Evolutionary conservation across 2,329 filamentous ascomycete genomes (phyloP).

Genomic region (Thielaviopsis cerberus): DNA sequence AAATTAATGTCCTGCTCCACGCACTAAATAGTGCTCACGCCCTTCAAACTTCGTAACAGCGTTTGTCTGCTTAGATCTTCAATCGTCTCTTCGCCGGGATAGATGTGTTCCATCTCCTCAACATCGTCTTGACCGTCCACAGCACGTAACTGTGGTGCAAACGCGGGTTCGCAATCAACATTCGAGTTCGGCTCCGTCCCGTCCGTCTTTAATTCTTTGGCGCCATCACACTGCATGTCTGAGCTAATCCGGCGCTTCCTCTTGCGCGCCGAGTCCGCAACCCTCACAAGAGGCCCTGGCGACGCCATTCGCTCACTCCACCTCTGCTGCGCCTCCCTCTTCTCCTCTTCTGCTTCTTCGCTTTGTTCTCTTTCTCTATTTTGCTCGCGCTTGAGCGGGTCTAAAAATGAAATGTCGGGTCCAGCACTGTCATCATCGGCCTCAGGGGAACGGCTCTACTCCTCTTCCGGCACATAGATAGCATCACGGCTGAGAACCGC

Average conservation of each 20-base stretch:
- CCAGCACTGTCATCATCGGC: neutral
- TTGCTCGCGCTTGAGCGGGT: neutral
- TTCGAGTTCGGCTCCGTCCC: neutral
- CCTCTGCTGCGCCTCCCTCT: neutral
- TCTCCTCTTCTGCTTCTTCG: neutral
- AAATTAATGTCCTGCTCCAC: no score
- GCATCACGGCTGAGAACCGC: constrained; percentile 72
- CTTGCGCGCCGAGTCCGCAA: neutral
- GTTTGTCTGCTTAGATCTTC: neutral
- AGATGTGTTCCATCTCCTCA: neutral
- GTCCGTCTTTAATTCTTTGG: constrained; percentile 1
- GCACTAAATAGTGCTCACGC: neutral
- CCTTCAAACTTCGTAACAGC: neutral
- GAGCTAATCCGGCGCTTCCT: neutral
- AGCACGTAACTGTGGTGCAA: neutral
- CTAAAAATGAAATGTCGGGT: neutral
- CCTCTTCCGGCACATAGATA: constrained; percentile 38
- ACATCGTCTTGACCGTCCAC: neutral
- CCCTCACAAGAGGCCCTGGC: neutral
- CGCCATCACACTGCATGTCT: neutral
- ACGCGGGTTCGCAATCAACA: neutral
- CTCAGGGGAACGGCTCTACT: constrained; percentile 2
- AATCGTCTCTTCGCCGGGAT: neutral
- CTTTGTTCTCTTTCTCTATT: neutral
- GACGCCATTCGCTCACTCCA: neutral